Base-by-base conservation (phyloP, 345 rosid species). In the Erysimum cheiranthoides region DNA sequence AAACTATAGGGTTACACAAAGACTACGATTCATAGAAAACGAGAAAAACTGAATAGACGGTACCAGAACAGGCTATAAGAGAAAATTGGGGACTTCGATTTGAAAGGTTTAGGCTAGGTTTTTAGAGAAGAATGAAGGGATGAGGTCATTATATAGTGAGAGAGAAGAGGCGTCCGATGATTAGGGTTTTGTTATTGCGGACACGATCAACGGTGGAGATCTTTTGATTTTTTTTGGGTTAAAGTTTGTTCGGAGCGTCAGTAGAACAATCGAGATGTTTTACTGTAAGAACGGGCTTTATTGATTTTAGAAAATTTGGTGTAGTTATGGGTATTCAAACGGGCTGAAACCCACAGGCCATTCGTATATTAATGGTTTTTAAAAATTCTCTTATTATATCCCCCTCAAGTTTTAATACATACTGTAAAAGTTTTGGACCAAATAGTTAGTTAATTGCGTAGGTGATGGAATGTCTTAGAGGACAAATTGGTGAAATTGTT, bases 151-250 rank as follows among this genome's bases (percentile, higher is more conserved):
- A 76, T 76, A 69, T 8, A 14, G 9, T n/a, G 4, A 0, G 59
- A 60, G 39, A 52, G 74, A 68, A 14, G 42, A 68, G 69, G 74
- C 79, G 62, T n/a, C 39, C 63, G 62, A 51, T 68, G 28, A 76
- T 53, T 75, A 75, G 79, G 79, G 79, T 68, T 74, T 75, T 67
- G 49, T 3, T 45, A 40, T 34, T 35, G 7, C 58, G 25, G 14
- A 46, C 12, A 34, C 52, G 66, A 74, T 57, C 1, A 56, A 74
- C 78, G 78, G 73, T 16, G 1, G 16, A 58, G 78, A 75, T 75
- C 61, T 38, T n/a, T 4, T 14, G 18, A 1, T 10, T 1, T 4
- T n/a, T 21, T 21, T 21, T 21, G 25, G 25, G n/a, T n/a, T n/a
- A n/a, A n/a, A n/a, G n/a, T n/a, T n/a, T 7, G 13, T 14, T 42